Evolutionary conservation across 148 eudicot species (phyloP).

Genomic region (Arbutus unedo): DNA sequence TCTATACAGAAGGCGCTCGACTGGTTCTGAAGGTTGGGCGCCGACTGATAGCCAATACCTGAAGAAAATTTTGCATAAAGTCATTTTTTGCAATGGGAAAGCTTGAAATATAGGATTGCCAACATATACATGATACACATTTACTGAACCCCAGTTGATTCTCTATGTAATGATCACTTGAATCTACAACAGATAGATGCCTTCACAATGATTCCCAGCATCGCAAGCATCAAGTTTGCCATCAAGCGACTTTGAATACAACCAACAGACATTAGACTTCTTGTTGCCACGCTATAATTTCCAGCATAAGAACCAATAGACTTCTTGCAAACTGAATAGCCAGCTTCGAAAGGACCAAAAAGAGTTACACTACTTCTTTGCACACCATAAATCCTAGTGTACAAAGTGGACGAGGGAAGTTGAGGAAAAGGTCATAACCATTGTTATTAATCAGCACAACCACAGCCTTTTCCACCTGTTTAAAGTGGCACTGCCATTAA

Average conservation of each 20-base stretch:
- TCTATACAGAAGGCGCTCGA: conserved; percentile 71
- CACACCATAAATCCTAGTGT: background rate
- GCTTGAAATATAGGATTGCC: background rate
- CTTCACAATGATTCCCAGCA: background rate
- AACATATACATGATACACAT: background rate
- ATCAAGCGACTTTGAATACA: background rate
- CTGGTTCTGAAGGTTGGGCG: conserved; percentile 92
- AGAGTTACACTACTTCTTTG: background rate
- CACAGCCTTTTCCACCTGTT: background rate
- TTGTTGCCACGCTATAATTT: no score
- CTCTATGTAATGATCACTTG: background rate
- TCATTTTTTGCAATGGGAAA: background rate
- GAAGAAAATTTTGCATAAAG: background rate
- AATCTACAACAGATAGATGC: background rate
- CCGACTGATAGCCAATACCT: conserved; percentile 95
- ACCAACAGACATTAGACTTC: no score
- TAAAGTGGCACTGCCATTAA: background rate
- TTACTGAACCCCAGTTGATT: background rate
- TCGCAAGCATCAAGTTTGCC: background rate
- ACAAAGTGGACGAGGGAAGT: background rate
- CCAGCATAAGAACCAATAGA: no score
- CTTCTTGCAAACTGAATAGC: background rate
- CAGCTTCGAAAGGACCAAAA: background rate
- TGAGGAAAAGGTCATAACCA: background rate
- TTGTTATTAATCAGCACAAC: background rate